phyloP scores from a whole-genome alignment of 2,329 filamentous ascomycete species.

The Xylariaceae sp. region DNA sequence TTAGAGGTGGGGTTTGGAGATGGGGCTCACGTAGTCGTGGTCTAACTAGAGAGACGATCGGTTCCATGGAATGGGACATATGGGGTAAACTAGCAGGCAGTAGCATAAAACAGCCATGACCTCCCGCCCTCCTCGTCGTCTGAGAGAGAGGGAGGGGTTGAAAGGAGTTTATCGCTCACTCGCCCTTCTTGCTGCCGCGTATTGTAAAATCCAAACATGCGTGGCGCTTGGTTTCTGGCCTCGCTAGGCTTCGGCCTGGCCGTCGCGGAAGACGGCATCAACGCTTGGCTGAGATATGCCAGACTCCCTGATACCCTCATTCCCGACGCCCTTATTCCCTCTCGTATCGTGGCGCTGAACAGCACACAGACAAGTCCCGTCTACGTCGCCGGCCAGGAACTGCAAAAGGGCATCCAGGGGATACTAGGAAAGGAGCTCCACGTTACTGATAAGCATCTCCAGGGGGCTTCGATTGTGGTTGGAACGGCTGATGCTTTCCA shows the following conservation, averaged over 20 bases:
- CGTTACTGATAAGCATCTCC: conserved; percentile 22
- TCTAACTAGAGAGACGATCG: no score
- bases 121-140: no score
- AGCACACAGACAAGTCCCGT: conserved; percentile 49
- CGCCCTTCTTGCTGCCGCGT: background rate
- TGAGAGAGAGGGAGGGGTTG: no score
- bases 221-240: conserved; percentile 26
- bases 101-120: no score
- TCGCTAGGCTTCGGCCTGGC: conserved; percentile 32
- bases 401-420: conserved; percentile 50
- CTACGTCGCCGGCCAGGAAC: conserved; percentile 52
- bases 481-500: conserved; percentile 43
- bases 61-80: no score
- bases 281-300: conserved; percentile 61
- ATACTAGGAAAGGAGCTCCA: conserved; percentile 48
- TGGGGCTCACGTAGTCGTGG: no score
- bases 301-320: conserved; percentile 37
- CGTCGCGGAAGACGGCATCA: conserved; percentile 54
- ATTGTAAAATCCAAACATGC: conserved; percentile 22
- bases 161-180: background rate
- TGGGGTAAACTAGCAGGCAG: no score
- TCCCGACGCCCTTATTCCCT: conserved; percentile 38
- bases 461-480: conserved; percentile 39
- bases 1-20: no score
- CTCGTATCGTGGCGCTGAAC: conserved; percentile 49